Evolutionary conservation across 2,329 filamentous ascomycete genomes (phyloP).

Genomic region (Aspergillus novofumigatus): DNA sequence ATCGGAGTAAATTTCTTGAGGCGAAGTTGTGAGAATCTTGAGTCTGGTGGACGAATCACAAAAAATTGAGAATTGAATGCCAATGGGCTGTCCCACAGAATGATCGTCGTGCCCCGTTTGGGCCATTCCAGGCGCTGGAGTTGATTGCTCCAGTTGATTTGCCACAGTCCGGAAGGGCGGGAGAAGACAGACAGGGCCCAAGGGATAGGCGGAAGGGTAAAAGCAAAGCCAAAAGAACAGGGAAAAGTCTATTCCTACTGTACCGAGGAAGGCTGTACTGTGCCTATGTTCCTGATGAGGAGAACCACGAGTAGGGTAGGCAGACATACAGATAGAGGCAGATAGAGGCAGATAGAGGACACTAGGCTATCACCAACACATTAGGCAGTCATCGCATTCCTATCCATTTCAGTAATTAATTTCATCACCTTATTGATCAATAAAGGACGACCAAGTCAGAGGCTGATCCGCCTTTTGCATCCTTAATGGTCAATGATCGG

Average conservation of each 20-base stretch:
- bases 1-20: background rate
- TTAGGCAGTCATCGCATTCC: background rate
- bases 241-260: background rate
- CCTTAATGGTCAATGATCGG: background rate
- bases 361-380: background rate
- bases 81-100: conserved; percentile 11
- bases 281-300: no score
- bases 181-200: background rate
- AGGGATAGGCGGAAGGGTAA: background rate
- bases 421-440: background rate
- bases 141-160: conserved; percentile 1
- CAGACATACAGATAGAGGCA: background rate
- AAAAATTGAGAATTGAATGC: background rate
- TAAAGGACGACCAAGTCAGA: background rate
- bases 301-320: no score
- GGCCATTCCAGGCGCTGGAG: background rate
- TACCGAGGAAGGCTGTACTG: background rate
- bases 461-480: background rate
- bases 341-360: no score
- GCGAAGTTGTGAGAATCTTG: background rate
- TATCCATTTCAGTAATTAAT: background rate
- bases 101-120: conserved; percentile 7
- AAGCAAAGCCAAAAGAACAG: background rate
- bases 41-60: conserved; percentile 8
- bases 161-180: conserved; percentile 3